A percentile compares a stretch with the other conserved stretches of the same genome.
Evolutionary conservation across 495 filamentous ascomycete species (phyloP).

Genomic region (Annulohypoxylon nitens): DNA sequence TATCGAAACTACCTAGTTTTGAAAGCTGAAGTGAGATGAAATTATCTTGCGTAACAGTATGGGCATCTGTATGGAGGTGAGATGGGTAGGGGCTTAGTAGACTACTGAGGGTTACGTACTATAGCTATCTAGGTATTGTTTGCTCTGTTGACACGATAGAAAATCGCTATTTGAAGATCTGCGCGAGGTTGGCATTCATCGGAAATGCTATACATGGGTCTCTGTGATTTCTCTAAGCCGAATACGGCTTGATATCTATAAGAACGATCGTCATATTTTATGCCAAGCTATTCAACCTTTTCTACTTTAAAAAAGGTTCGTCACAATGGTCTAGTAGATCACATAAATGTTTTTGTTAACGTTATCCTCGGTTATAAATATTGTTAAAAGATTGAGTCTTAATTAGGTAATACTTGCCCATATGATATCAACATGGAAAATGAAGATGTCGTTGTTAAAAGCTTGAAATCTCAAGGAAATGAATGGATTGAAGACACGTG

Average conservation of each 20-base stretch:
- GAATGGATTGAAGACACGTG: slow-evolving; percentile 1
- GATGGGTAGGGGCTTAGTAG: background rate
- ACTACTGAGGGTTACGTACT: background rate
- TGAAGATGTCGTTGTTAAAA: background rate
- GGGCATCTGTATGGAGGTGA: too few species aligned
- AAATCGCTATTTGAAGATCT: background rate
- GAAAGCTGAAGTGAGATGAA: too few species aligned
- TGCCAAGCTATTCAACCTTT: background rate
- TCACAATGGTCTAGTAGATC: background rate
- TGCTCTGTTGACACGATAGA: background rate
- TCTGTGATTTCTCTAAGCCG: background rate
- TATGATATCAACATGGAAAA: background rate
- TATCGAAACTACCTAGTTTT: too few species aligned
- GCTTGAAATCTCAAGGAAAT: background rate
- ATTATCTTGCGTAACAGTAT: too few species aligned
- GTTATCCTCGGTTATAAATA: background rate
- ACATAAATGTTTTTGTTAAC: background rate
- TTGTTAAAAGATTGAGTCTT: background rate
- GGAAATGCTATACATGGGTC: background rate
- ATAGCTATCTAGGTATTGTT: background rate
- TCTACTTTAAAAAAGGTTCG: background rate
- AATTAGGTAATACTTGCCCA: too few species aligned
- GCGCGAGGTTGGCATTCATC: background rate
- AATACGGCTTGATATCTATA: background rate
- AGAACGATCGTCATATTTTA: background rate